phyloP scores from a whole-genome alignment of 1,284 basidiomycete species.

The Papiliotrema laurentii region DNA sequence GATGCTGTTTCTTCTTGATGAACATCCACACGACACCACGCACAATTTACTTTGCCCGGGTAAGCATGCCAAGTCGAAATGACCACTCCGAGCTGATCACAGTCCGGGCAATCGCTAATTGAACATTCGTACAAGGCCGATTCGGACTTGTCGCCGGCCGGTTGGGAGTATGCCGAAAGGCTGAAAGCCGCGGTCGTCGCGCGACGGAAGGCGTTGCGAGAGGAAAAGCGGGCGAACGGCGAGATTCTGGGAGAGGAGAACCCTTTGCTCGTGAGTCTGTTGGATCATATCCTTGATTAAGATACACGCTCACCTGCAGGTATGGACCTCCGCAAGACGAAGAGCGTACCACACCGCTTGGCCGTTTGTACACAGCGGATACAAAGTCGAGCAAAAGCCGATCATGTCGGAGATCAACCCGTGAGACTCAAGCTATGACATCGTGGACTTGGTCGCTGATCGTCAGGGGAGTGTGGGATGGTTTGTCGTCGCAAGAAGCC shows the following conservation, averaged over 20 bases:
- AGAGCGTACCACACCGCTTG: conserved; percentile 92
- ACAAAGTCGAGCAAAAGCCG: conserved; percentile 85
- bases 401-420: conserved; percentile 99
- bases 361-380: conserved; percentile 71
- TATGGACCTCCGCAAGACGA: conserved; percentile 93
- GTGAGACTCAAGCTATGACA: conserved; percentile 36
- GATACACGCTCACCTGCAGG: too few relatives aligned
- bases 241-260: conserved; percentile 55
- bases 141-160: conserved; percentile 88
- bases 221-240: conserved; percentile 61
- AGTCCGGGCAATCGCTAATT: conserved; percentile 90
- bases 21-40: conserved; percentile 91
- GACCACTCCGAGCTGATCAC: background rate
- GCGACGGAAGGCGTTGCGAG: conserved; percentile 55
- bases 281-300: conserved; percentile 2
- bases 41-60: conserved; percentile 88
- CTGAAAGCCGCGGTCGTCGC: conserved; percentile 80
- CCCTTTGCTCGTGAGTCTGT: conserved; percentile 63
- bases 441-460: background rate
- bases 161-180: conserved; percentile 88
- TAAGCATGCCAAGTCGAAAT: conserved; percentile 47
- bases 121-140: conserved; percentile 99
- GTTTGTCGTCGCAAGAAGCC: conserved; percentile 84
- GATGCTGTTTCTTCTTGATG: conserved; percentile 76
- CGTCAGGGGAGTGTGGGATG: conserved; percentile 77